These are phyloP conservation scores for Aciculosporium take DNA, from an alignment of 2,329 filamentous ascomycete genomes.

Conservation along the genomic window DNA sequence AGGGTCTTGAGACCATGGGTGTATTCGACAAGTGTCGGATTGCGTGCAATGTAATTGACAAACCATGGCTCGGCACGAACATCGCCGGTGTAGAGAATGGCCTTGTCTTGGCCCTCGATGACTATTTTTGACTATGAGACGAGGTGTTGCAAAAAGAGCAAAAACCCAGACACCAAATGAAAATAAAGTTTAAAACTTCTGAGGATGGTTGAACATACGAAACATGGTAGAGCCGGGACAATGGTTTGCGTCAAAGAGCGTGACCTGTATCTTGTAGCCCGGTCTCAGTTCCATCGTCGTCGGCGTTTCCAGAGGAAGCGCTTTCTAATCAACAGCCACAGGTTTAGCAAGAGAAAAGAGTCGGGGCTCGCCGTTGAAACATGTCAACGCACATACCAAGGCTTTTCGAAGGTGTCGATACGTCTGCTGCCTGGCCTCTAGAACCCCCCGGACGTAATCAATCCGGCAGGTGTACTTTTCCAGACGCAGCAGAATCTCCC, in stretches of 20 bases:
- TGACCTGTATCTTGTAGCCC: constrained; percentile 58
- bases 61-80: constrained; percentile 79
- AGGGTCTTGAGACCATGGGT: constrained; percentile 49
- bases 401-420: constrained; percentile 64
- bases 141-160: background rate
- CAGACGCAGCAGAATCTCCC: constrained; percentile 64
- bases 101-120: constrained; percentile 57
- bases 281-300: constrained; percentile 61
- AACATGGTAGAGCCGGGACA: constrained; percentile 90
- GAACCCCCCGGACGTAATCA: constrained; percentile 63
- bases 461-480: constrained; percentile 68
- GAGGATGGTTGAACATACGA: constrained; percentile 27
- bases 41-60: constrained; percentile 56
- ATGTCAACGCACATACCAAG: constrained; percentile 30
- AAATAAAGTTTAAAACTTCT: background rate
- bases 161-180: background rate
- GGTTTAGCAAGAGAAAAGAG: background rate
- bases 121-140: constrained; percentile 27
- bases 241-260: constrained; percentile 82
- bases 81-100: constrained; percentile 80
- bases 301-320: constrained; percentile 69
- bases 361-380: background rate
- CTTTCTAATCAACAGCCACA: constrained; percentile 37
- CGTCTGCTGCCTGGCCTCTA: constrained; percentile 59
- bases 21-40: constrained; percentile 64